Evolutionary conservation across 2,329 filamentous ascomycete species (phyloP), one percentile per base, ranked within the genome.

Genomic region (Penicillium brevicompactum): DNA sequence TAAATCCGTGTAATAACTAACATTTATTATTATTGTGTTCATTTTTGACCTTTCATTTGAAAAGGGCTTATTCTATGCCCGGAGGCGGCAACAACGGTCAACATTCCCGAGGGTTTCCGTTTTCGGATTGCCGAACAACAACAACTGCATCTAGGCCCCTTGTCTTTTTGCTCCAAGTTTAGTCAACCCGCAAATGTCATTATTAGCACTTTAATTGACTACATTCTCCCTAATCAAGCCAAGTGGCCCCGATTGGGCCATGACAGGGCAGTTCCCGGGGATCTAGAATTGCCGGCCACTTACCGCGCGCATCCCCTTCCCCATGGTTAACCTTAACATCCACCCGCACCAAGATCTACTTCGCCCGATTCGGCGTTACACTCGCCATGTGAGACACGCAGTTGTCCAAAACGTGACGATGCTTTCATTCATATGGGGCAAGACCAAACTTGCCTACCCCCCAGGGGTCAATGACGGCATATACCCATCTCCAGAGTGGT

Each of bases 381-480:
- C 53, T 60, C 53, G 44, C 57, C 53, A 53, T 53, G 46, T 38
- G 30, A 49, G 51, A 49, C 45, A 37, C 41, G 44, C 16, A 40
- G 8, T 31, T 9, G 5, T 41, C 22, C n/a, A 11, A 48, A 55
- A 44, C 50, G 60, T 55, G 57, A 64, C 56, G 55, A 54, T 56
- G 52, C 56, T 53, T 61, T 62, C 51, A 44, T 37, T 38, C 18
- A 41, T 13, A 37, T 51, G 52, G 18, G 31, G 22, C 30, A 43
- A 50, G 30, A 50, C 30, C 44, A 40, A 53, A 24, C 41, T 45
- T 55, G 48, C 49, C 38, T 53, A 40, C n/a, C 48, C 47, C 13
- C 14, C 50, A 57, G 56, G 59, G 57, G 49, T 66, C 58, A 31
- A 67, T 67, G 64, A 65, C 64, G 61, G 63, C 61, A 65, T 66